Evolutionary conservation across 2,329 filamentous ascomycete genomes (phyloP), one percentile per base, ranked within the genome.

Genomic region (Rutstroemia sydowiana): DNA sequence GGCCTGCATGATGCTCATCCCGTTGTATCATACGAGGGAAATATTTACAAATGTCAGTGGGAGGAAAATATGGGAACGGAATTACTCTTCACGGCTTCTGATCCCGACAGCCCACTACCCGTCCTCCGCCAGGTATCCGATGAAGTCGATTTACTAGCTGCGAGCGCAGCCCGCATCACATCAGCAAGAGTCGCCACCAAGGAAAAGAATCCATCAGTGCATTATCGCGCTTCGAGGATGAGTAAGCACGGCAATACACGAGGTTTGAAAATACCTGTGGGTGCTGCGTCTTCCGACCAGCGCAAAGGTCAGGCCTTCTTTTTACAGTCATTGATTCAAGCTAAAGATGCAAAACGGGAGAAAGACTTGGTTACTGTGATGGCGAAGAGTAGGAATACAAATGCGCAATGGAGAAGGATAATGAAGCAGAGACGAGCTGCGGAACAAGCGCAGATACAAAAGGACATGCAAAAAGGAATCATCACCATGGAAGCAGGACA

Each of bases 11-110:
- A 84, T 1, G 63, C 71, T 2, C 85, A 87, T 45, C 92, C 92
- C 0, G 72, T 95, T 26, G 76, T 95, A 54, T 85, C 86, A 20
- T 95, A 95, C 69, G 78, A 85, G 53, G 87, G 86, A 28, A 80
- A 84, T 56, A 73, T 95, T 20, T 93, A 91, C 65, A 82, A 81
- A 57, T 92, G 89, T 58, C 72, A 81, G 42, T 97, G 92, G 92
- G 79, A 81, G 10, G 82, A 87, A 55, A 85, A 89, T 54, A 79
- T 95, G 40, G 92, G 92, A 32, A 95, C 90, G 0, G 88, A 95
- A 59, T 72, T 91, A 57, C 78, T 95, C 39, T 85, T 96, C 61
- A 76, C 75, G 1, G 69, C 69, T 14, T 77, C 74, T 56, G 69
- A 75, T 55, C 59, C 63, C 36, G 56, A 68, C 39, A 61, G 66